These are phyloP conservation scores for Diaporthe amygdali DNA, from an alignment of 2,329 filamentous ascomycete species.

Conservation along the genomic window DNA sequence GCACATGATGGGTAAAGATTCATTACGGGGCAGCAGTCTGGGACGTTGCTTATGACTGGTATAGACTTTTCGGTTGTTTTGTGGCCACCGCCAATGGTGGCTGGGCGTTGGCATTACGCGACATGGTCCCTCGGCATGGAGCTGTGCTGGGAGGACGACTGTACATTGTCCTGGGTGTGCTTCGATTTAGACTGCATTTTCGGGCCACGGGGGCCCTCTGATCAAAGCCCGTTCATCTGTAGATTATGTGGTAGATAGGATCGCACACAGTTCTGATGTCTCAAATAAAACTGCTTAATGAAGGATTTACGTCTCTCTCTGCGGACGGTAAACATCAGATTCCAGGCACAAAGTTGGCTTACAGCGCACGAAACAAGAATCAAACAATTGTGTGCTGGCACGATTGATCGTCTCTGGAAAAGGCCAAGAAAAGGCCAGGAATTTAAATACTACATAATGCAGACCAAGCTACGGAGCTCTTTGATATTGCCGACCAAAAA, in stretches of 20 bases:
- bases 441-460: no score
- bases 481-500: no score
- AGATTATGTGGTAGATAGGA: conserved; percentile 8
- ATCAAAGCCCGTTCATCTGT: not conserved
- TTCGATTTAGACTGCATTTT: conserved; percentile 17
- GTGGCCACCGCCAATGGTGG: not conserved
- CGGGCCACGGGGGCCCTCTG: not conserved
- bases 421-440: no score
- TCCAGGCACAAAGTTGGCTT: no score
- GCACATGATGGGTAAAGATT: not conserved
- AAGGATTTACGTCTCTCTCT: not conserved
- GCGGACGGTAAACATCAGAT: no score
- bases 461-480: no score
- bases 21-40: not conserved
- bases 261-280: not conserved
- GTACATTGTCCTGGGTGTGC: not conserved
- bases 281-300: not conserved
- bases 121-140: not conserved
- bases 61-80: conserved; percentile 13
- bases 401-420: no score
- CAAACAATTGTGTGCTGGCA: no score
- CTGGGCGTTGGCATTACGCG: not conserved
- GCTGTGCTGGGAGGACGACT: not conserved
- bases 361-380: no score
- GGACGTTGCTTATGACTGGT: conserved; percentile 21